A percentile compares a stretch with the other conserved stretches of the same genome.
These are phyloP conservation scores for Smallanthus sonchifolius DNA, from an alignment of 129 eudicot species.

Conservation along the genomic window DNA sequence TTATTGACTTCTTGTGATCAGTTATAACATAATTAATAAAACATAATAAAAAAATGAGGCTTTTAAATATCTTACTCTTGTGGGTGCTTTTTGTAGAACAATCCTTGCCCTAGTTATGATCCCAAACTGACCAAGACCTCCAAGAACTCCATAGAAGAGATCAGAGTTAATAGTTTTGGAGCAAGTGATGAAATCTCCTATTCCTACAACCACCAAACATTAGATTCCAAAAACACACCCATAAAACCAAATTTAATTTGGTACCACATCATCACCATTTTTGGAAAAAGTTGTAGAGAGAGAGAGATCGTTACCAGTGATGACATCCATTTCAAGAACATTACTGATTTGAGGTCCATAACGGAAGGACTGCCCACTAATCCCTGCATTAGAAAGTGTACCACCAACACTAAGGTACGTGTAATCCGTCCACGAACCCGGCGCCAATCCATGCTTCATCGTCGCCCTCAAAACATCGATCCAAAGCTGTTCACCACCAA, in stretches of 20 bases:
- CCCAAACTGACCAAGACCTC: conserved; percentile 96
- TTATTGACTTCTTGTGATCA: no score
- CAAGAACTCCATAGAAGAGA: conserved; percentile 73
- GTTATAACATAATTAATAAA: not conserved
- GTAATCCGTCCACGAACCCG: conserved; percentile 94
- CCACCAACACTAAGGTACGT: conserved; percentile 85
- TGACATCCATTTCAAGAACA: conserved; percentile 74
- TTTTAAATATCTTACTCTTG: conserved; percentile 40
- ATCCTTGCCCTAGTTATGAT: conserved; percentile 87
- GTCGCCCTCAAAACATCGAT: conserved; percentile 59
- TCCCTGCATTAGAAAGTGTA: conserved; percentile 88
- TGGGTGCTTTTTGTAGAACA: conserved; percentile 63
- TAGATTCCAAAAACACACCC: no score
- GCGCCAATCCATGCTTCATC: conserved; percentile 58
- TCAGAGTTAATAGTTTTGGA: conserved; percentile 53
- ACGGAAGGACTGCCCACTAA: conserved; percentile 73
- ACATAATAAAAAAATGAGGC: not conserved
- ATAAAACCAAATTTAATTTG: no score
- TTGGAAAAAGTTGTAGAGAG: no score
- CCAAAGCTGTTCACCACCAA: conserved; percentile 83
- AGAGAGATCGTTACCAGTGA: conserved; percentile 88
- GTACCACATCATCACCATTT: no score
- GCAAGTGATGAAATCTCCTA: conserved; percentile 76
- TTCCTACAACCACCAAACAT: conserved; percentile 42
- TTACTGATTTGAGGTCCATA: conserved; percentile 85